These are phyloP conservation scores for Evansstolkia leycettana DNA, from an alignment of 495 filamentous ascomycete species.

Conservation along the genomic window DNA sequence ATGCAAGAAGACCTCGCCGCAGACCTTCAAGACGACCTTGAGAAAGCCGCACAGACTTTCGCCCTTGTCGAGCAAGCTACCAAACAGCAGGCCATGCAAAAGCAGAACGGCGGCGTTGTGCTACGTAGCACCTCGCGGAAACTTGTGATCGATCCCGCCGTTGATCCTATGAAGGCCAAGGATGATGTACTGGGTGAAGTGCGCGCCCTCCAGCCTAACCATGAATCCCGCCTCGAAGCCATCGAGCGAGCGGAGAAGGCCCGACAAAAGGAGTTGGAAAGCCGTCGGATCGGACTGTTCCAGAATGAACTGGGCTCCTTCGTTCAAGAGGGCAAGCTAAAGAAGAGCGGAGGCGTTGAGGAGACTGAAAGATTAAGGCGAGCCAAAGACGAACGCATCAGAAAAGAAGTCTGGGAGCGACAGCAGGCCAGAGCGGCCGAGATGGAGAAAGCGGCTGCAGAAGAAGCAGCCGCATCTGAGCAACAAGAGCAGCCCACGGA, in stretches of 20 bases:
- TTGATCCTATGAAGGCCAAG: slow-evolving; percentile 72
- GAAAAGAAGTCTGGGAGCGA: slow-evolving; percentile 74
- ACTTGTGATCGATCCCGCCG: slow-evolving; percentile 48
- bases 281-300: slow-evolving; percentile 62
- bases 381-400: slow-evolving; percentile 75
- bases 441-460: slow-evolving; percentile 18
- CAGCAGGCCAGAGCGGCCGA: slow-evolving; percentile 40
- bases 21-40: slow-evolving; percentile 87
- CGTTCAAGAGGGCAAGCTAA: slow-evolving; percentile 82
- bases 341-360: slow-evolving; percentile 91
- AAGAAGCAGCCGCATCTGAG: slow-evolving; percentile 10
- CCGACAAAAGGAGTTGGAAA: slow-evolving; percentile 76
- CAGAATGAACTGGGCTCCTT: slow-evolving; percentile 80
- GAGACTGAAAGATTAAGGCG: slow-evolving; percentile 79
- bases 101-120: slow-evolving; percentile 23
- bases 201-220: slow-evolving; percentile 86
- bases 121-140: slow-evolving; percentile 44
- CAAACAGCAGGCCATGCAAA: slow-evolving; percentile 81
- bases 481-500: slow-evolving; percentile 11
- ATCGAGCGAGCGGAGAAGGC: slow-evolving; percentile 91
- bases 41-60: slow-evolving; percentile 87
- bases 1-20: slow-evolving; percentile 88
- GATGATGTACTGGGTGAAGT: slow-evolving; percentile 89
- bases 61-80: slow-evolving; percentile 91
- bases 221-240: slow-evolving; percentile 82